Base-by-base conservation (phyloP, 2,329 filamentous ascomycete genomes). In the Ustulina deusta region DNA sequence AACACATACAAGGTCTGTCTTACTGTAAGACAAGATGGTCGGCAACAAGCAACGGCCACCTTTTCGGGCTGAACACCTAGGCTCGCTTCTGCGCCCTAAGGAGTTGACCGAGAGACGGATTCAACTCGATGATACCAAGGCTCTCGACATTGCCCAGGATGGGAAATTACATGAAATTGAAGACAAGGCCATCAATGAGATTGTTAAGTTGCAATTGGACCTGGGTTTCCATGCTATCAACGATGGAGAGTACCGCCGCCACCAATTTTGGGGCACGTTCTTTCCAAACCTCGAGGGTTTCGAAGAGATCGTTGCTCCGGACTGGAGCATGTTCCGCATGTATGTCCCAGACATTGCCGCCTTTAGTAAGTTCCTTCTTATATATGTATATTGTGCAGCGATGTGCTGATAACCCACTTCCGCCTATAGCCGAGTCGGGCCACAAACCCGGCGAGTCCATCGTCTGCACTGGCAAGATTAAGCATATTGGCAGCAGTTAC, bases 21-120 rank as follows among this genome's bases (percentile, higher is more conserved):
- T 29, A 22, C 34, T 11, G 54, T 22, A 64, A 27, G 38, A 42
- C 22, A 66, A 49, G 38, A 78, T 78, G 77, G 62, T 68, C 20
- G 54, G 56, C 48, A 77, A 75, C 64, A 79, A 77, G 72, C 77
- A 75, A 69, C 69, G 72, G n/a, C 82, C 82, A 3, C 91, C 91
- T 51, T 93, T 92, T 83, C 86, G 91, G 71, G 91, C 91, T 56
- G 91, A 93, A 83, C 91, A 93, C 76, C 83, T 93, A 72, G 91
- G 91, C 72, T 93, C 90, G 5, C 83, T 93, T 36, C 86, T 93
- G 54, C 89, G 91, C 11, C 91, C 91, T 6, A 81, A 89, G 71
- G 82, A 86, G 66, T 83, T 93, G 61, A 82, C 90, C 27, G 84
- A 89, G 62, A 87, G 86, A 71, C 89, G 91, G 72, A 83, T 88